These are phyloP conservation scores for Passiflora organensis DNA, from an alignment of 345 rosid genomes.

Conservation along the genomic window DNA sequence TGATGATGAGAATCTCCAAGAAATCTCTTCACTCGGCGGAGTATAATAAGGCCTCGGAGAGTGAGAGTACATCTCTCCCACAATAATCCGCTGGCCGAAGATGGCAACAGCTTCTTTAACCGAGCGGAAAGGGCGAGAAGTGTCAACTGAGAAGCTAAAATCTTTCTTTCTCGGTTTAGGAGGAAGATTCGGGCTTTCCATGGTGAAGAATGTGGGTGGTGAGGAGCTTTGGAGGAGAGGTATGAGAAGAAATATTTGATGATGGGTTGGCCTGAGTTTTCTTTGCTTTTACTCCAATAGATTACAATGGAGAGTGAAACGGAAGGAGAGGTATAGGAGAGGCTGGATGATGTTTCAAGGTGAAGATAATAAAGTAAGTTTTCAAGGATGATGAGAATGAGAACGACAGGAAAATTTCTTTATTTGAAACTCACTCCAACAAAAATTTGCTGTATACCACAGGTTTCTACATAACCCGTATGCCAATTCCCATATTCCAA, in stretches of 20 bases:
- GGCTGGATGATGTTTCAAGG: slow-evolving; percentile 60
- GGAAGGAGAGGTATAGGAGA: background rate
- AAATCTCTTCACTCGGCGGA: slow-evolving; percentile 15
- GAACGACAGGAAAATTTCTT: too few species aligned
- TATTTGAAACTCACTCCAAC: too few species aligned
- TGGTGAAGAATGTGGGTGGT: slow-evolving; percentile 6
- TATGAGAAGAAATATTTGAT: slow-evolving; percentile 32
- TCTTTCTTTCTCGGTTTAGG: slow-evolving; percentile 23
- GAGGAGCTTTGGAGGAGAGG: too few species aligned
- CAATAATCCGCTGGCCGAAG: slow-evolving; percentile 60
- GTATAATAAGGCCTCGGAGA: slow-evolving; percentile 23
- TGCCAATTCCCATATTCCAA: too few species aligned
- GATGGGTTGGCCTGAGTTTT: slow-evolving; percentile 29
- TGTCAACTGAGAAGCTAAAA: slow-evolving; percentile 47
- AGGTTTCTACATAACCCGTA: too few species aligned
- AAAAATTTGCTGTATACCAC: too few species aligned
- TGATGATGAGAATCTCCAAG: slow-evolving; percentile 26
- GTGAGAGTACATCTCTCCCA: slow-evolving; percentile 32
- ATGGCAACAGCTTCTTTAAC: slow-evolving; percentile 88
- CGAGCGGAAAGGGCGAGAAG: slow-evolving; percentile 79
- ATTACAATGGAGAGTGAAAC: slow-evolving; percentile 7
- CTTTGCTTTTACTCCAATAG: slow-evolving; percentile 77
- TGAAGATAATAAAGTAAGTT: too few species aligned
- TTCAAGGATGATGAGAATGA: too few species aligned
- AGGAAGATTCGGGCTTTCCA: slow-evolving; percentile 30